Conservation (phyloP, 139 green algal genomes). For the Mychonastes homosphaera region DNA sequence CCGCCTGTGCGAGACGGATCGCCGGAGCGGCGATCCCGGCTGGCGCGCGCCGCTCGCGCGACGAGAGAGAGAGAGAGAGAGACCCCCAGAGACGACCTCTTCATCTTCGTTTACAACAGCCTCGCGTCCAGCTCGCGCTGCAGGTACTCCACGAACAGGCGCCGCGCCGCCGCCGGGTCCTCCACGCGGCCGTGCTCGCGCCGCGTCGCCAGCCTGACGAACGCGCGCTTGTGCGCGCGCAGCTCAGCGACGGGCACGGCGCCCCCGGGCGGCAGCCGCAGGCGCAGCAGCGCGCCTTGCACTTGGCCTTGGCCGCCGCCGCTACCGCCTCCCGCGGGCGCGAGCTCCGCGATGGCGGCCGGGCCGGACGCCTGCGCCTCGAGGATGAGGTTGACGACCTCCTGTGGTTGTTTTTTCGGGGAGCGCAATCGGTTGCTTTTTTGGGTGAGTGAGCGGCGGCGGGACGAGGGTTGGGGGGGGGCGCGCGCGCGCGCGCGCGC, state of each 20-base stretch:
- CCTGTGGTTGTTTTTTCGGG: slow-evolving; percentile 31
- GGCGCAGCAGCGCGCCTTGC: background rate
- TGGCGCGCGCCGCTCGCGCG: too few relatives aligned
- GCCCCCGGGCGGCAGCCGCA: background rate
- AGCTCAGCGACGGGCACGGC: slow-evolving; percentile 41
- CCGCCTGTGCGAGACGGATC: too few relatives aligned
- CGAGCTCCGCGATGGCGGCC: slow-evolving; percentile 35
- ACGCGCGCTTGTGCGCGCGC: slow-evolving; percentile 71
- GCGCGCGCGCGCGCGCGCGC: too few relatives aligned
- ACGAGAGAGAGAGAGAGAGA: too few relatives aligned
- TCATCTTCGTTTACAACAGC: too few relatives aligned
- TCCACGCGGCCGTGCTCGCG: slow-evolving; percentile 37
- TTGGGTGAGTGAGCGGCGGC: too few relatives aligned
- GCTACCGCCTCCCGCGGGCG: slow-evolving; percentile 20
- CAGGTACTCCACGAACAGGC: slow-evolving; percentile 83
- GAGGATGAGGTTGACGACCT: slow-evolving; percentile 47
- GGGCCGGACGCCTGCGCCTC: slow-evolving; percentile 43
- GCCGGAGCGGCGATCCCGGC: too few relatives aligned
- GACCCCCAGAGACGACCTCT: too few relatives aligned
- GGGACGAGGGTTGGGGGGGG: too few relatives aligned
- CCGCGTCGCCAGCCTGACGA: slow-evolving; percentile 74
- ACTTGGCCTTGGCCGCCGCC: slow-evolving; percentile 8
- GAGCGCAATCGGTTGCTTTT: too few relatives aligned
- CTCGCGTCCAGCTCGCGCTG: slow-evolving; percentile 36
- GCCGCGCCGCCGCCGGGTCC: slow-evolving; percentile 36